Percentiles rank a stretch among this genome's conserved stretches.
phyloP scores from a whole-genome alignment of 441 rosid species.

The Adansonia grandidieri region DNA sequence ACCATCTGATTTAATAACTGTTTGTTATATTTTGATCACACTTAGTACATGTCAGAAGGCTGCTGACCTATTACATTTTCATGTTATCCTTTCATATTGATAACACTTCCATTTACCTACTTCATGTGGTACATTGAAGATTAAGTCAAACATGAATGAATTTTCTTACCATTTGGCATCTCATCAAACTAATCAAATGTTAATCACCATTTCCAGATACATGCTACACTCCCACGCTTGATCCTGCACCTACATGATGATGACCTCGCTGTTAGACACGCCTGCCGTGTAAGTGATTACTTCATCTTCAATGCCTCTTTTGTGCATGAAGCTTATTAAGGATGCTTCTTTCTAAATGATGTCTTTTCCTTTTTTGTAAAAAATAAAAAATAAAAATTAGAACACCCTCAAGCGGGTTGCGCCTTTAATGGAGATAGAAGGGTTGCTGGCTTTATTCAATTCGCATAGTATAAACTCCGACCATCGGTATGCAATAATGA shows the following conservation, averaged over 20 bases:
- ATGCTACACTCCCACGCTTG: constrained; percentile 81
- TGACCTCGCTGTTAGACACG: constrained; percentile 72
- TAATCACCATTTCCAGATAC: constrained; percentile 60
- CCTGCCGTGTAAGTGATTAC: constrained; percentile 72
- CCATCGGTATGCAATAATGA: constrained; percentile 57
- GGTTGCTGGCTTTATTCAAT: constrained; percentile 53
- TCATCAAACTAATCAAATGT: constrained; percentile 20
- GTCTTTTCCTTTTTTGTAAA: constrained; percentile 3
- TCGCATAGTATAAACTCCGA: constrained; percentile 71
- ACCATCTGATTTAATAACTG: constrained; percentile 4
- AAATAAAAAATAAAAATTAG: constrained; percentile 37
- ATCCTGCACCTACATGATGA: constrained; percentile 84
- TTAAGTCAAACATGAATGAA: not conserved
- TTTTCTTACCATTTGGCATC: constrained; percentile 5
- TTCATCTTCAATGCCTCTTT: constrained; percentile 23
- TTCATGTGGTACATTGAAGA: constrained; percentile 6
- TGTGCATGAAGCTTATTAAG: constrained; percentile 29
- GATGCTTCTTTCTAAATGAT: constrained; percentile 25
- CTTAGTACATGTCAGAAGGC: not conserved
- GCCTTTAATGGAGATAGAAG: constrained; percentile 72
- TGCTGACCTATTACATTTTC: not conserved
- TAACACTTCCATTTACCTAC: not conserved
- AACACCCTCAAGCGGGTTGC: constrained; percentile 70
- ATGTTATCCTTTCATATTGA: not conserved
- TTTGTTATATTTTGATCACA: not conserved